Evolutionary conservation across 306 rosid genomes (phyloP), one percentile per base, ranked within the genome.

Genomic region (Castanea sativa): DNA sequence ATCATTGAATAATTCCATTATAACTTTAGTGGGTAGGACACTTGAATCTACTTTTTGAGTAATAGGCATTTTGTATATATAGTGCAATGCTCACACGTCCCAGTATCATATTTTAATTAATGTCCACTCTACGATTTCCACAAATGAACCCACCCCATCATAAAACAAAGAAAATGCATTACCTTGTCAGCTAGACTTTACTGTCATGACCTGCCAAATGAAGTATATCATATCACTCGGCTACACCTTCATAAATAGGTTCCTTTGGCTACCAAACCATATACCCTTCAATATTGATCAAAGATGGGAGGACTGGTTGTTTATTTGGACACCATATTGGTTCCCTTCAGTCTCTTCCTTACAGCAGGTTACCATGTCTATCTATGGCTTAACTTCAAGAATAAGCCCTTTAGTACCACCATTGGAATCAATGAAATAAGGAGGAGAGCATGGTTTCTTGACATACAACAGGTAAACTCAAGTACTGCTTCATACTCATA

Each of bases 351-450:
- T 69, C 55, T 94, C 45, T 85, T 91, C 70, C 74, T 91, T 11
- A 84, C 87, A 12, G 69, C 86, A 4, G 91, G 88, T 33, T 92
- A 94, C 83, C 97, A 94, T 84, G 86, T 63, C 41, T 89, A 87
- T 85, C 93, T 94, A 10, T 92, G 90, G 85, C 84, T 85, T 70
- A 58, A 27, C 78, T 81, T 91, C 83, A 94, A 87, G 85, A 87
- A 80, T 86, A 89, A 83, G 49, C 96, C 97, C 73, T 85, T 85
- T 38, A 59, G 12, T 15, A 88, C 97, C 65, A 84, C 89, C 72
- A 83, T 77, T 73, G 98, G 98, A 53, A 38, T 87, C 84, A 53
- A 88, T 56, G 75, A 82, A 79, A 27, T 72, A 1, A 86, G 60
- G 30, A 89, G 97, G 51, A 83, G 83, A 41, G 55, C 93, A 23